Conservation (phyloP, 352 stramenopile genomes). For the Elongisporangium prolatum region DNA sequence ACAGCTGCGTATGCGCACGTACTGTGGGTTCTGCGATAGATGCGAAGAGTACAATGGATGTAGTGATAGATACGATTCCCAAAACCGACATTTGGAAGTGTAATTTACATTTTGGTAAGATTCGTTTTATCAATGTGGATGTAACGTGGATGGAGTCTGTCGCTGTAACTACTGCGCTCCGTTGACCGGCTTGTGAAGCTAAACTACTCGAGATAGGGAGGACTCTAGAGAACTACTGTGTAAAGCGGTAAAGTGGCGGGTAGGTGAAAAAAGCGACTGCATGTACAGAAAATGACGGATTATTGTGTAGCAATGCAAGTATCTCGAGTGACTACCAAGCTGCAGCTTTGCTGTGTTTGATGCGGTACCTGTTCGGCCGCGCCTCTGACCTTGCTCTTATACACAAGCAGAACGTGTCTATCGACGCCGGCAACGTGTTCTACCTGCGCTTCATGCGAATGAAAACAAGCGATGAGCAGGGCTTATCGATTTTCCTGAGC, state of each 20-base stretch:
- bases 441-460: constrained; percentile 15
- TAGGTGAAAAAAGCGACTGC: constrained; percentile 24
- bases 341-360: constrained; percentile 16
- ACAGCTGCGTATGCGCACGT: no score
- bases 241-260: constrained; percentile 10
- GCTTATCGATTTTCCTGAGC: constrained; percentile 22
- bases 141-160: no score
- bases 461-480: constrained; percentile 26
- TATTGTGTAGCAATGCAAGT: constrained; percentile 14
- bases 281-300: constrained; percentile 21
- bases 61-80: no score
- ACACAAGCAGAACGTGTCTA: constrained; percentile 17
- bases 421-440: constrained; percentile 11
- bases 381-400: constrained; percentile 19
- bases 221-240: constrained; percentile 10
- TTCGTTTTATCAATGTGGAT: no score
- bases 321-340: constrained; percentile 22
- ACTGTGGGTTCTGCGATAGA: no score
- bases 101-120: no score
- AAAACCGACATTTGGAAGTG: no score
- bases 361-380: constrained; percentile 32
- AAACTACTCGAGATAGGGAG: constrained; percentile 3
- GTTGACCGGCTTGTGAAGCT: constrained; percentile 1
- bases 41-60: no score
- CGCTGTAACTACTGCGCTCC: no score